These are phyloP conservation scores for Parsonsia alboflavescens DNA, from an alignment of 257 asterid species.

Conservation along the genomic window DNA sequence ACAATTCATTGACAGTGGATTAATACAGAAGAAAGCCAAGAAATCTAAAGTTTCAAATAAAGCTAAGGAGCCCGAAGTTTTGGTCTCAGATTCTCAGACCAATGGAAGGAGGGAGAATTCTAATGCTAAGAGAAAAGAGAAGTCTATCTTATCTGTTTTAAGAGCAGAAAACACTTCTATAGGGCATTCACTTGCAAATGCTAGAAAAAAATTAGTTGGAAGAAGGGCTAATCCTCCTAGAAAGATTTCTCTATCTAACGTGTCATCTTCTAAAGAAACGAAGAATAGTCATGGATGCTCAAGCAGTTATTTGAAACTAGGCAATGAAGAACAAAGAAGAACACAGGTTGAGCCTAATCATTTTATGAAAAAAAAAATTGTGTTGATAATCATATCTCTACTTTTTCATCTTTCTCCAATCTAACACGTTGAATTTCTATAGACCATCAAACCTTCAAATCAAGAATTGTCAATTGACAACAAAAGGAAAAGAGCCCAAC, in stretches of 20 bases:
- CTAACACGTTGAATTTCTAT: neutral
- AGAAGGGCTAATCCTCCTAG: constrained; percentile 4
- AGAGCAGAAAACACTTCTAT: neutral
- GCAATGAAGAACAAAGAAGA: neutral
- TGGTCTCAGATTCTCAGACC: neutral
- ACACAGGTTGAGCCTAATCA: neutral
- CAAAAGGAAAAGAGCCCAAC: neutral
- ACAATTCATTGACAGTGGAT: constrained; percentile 9
- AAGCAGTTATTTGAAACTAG: neutral
- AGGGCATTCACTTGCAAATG: neutral
- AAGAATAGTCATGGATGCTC: neutral
- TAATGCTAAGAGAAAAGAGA: constrained; percentile 14
- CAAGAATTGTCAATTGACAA: neutral
- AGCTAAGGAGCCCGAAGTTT: neutral
- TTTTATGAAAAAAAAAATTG: no score
- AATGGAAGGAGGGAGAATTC: constrained; percentile 13
- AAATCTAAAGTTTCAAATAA: neutral
- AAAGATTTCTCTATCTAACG: neutral
- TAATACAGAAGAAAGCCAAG: neutral
- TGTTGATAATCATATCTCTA: no score
- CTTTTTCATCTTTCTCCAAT: no score
- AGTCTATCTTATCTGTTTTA: constrained; percentile 14
- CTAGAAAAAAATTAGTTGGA: constrained; percentile 5
- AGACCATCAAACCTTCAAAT: neutral
- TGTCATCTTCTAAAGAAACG: neutral